phyloP scores from a whole-genome alignment of 257 asterid genomes.

The Solanum medicagineum region DNA sequence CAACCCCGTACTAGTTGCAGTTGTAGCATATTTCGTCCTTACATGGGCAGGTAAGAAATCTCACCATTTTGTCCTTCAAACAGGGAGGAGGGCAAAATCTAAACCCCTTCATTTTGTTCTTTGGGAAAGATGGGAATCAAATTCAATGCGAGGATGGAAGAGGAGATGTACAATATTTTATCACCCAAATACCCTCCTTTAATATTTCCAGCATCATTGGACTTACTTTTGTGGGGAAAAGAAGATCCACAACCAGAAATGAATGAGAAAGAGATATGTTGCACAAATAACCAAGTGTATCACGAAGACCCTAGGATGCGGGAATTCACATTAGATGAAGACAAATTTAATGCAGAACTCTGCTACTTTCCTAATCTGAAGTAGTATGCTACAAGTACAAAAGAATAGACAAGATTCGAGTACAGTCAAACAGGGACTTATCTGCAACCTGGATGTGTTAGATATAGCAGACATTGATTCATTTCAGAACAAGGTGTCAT shows the following conservation, averaged over 20 bases:
- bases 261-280: constrained; percentile 13
- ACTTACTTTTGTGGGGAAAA: constrained; percentile 65
- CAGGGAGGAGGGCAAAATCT: not conserved
- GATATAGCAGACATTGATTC: not conserved
- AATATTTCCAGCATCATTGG: constrained; percentile 48
- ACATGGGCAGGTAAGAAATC: constrained; percentile 48
- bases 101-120: not conserved
- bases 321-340: constrained; percentile 9
- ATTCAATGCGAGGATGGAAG: not conserved
- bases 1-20: constrained; percentile 55
- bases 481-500: not conserved
- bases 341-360: constrained; percentile 8
- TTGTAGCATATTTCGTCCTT: constrained; percentile 45
- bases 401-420: not conserved
- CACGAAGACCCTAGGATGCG: constrained; percentile 14
- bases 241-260: constrained; percentile 26
- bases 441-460: not conserved
- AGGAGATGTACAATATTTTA: not conserved
- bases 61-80: no score
- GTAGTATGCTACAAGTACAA: not conserved
- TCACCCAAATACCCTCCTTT: not conserved
- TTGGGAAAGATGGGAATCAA: not conserved
- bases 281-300: not conserved
- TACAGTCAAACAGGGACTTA: not conserved
- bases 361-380: not conserved